Percentiles rank a stretch among this genome's conserved stretches.
phyloP scores from a whole-genome alignment of 2,329 filamentous ascomycete genomes.

The Drechslerella dactyloides region DNA sequence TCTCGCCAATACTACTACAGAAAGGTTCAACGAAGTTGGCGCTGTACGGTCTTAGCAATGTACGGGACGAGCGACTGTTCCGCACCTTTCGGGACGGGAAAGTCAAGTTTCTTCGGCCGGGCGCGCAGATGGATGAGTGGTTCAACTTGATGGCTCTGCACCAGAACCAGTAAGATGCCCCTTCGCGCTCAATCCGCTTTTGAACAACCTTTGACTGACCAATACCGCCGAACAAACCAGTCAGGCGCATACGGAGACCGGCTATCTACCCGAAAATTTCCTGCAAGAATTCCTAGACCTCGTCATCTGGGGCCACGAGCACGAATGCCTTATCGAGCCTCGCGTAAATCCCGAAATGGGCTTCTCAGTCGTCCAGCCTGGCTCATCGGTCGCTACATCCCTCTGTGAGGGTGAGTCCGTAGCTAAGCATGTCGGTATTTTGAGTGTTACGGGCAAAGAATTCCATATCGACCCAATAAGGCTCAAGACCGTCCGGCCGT shows the following conservation, averaged over 20 bases:
- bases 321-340: conserved; percentile 92
- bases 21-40: conserved; percentile 93
- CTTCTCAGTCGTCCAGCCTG: conserved; percentile 96
- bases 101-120: conserved; percentile 89
- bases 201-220: not conserved
- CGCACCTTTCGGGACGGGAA: conserved; percentile 90
- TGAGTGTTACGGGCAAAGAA: conserved; percentile 81
- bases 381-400: conserved; percentile 93
- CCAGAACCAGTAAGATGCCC: conserved; percentile 74
- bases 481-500: conserved; percentile 86
- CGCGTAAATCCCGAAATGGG: conserved; percentile 80
- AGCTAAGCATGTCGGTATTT: conserved; percentile 84
- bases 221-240: conserved; percentile 51
- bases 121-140: conserved; percentile 82
- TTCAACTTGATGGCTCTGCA: conserved; percentile 96
- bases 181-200: not conserved
- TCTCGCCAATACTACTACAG: conserved; percentile 89
- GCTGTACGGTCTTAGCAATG: conserved; percentile 92
- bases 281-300: conserved; percentile 89
- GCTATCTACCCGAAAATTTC: conserved; percentile 93
- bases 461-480: conserved; percentile 81
- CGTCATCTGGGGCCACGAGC: conserved; percentile 95
- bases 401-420: conserved; percentile 87
- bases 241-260: conserved; percentile 85
- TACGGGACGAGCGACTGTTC: conserved; percentile 92